Base-by-base conservation (phyloP, 768 basidiomycete species). In the Tylopilus felleus region DNA sequence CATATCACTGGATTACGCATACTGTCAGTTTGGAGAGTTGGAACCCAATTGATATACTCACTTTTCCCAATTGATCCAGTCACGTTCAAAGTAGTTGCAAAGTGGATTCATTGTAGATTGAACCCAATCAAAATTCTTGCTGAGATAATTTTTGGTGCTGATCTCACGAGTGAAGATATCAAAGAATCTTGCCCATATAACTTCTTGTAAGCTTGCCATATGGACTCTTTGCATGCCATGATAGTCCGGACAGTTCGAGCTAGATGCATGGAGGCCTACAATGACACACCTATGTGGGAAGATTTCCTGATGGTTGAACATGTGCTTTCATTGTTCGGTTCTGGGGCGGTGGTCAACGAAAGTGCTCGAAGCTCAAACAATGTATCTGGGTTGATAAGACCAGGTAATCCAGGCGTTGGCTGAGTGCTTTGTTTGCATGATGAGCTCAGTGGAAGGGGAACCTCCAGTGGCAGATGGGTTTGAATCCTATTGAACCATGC, bases 1-100 rank as follows among this genome's bases (percentile, higher is more conserved):
- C 89, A 91, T 90, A 56, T 91, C 88, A 58, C 88, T 90, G 53
- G n/a, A n/a, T n/a, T 42, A 53, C 23, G 13, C 25, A n/a, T 4
- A 49, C 41, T 21, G 36, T 57, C 47, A 62, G 57, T 31, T 53
- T 54, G n/a, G 28, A 33, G 7, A 59, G 42, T 46, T 16, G 17
- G 19, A 13, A 23, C 2, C 13, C 1, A 25, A 33, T 19, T 8
- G 25, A 22, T 4, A 14, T 12, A 68, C 83, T 65, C 45, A 90
- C 88, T 75, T 78, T 68, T 83, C 77, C 88, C 88, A 90, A 47
- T 82, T 81, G 10, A 68, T 68, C 86, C 88, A 89, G 47, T 80
- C 80, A 1, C 72, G 65, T 33, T 88, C 85, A 52, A 90, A 90
- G 42, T 81, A 79, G 47, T 82, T 82, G 4, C 82, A 76, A 17